Percentiles rank a stretch among this genome's conserved stretches.
Evolutionary conservation across 2,329 filamentous ascomycete genomes (phyloP).

Genomic region (Monosporascus sp.): DNA sequence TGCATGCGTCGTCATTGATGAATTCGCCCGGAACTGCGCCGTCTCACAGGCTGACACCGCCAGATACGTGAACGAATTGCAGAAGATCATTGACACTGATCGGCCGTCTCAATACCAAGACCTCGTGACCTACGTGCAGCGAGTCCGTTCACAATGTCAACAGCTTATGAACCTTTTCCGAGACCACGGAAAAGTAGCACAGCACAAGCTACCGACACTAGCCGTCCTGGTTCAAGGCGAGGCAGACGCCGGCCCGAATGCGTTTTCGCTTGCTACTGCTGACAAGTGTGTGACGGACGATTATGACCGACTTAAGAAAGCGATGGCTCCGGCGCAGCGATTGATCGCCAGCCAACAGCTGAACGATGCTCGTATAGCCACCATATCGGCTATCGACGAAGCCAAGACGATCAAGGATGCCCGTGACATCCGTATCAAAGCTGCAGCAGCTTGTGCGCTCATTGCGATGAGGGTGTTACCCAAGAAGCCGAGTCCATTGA

Average conservation of each 20-base stretch:
- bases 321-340: slow-evolving; percentile 81
- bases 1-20: slow-evolving; percentile 78
- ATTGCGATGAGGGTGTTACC: slow-evolving; percentile 83
- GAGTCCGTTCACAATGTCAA: slow-evolving; percentile 85
- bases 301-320: slow-evolving; percentile 81
- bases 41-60: slow-evolving; percentile 43
- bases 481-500: slow-evolving; percentile 87
- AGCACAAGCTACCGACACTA: slow-evolving; percentile 68
- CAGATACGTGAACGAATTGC: slow-evolving; percentile 60
- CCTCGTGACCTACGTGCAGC: slow-evolving; percentile 81
- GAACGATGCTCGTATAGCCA: slow-evolving; percentile 67
- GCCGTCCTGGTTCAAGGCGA: slow-evolving; percentile 94
- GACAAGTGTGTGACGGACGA: slow-evolving; percentile 83
- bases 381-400: slow-evolving; percentile 69
- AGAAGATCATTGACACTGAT: slow-evolving; percentile 73
- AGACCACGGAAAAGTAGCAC: slow-evolving; percentile 78
- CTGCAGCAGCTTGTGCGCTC: slow-evolving; percentile 79
- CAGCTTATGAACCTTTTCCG: slow-evolving; percentile 87
- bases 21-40: slow-evolving; percentile 65
- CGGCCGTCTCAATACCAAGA: slow-evolving; percentile 82
- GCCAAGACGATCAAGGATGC: slow-evolving; percentile 73
- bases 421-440: slow-evolving; percentile 79
- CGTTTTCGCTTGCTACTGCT: slow-evolving; percentile 82
- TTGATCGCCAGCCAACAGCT: slow-evolving; percentile 77
- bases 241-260: slow-evolving; percentile 81